These are phyloP conservation scores for Astrothelium macrocarpum DNA, from an alignment of 495 filamentous ascomycete genomes.

Conservation along the genomic window DNA sequence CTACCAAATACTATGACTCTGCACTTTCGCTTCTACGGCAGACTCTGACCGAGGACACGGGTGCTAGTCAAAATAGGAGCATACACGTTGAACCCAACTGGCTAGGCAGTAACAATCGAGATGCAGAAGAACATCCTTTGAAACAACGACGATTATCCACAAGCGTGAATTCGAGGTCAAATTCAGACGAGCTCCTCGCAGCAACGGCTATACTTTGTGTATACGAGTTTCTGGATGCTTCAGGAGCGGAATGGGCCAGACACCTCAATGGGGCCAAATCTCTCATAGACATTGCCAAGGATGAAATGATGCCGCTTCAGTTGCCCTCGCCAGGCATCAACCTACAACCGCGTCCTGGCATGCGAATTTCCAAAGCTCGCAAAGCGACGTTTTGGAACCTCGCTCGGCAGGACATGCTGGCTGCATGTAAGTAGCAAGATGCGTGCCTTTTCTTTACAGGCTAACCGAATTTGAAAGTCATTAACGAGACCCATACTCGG, in stretches of 20 bases:
- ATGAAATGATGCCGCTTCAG: constrained; percentile 52
- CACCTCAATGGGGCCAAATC: constrained; percentile 56
- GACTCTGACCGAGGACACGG: constrained; percentile 40
- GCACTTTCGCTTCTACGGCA: constrained; percentile 54
- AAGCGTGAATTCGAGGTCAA: constrained; percentile 35
- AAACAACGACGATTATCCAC: constrained; percentile 35
- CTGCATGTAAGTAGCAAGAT: constrained; percentile 43
- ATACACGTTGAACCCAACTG: neutral
- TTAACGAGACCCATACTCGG: constrained; percentile 51
- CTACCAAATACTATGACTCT: constrained; percentile 53
- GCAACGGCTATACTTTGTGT: constrained; percentile 55
- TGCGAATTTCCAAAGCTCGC: constrained; percentile 44
- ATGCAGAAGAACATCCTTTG: constrained; percentile 25
- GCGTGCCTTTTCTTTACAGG: neutral
- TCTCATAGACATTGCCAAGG: constrained; percentile 52
- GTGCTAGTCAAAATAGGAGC: neutral
- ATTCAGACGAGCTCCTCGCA: constrained; percentile 52
- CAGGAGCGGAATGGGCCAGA: constrained; percentile 51
- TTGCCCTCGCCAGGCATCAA: constrained; percentile 31
- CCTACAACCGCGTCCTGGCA: constrained; percentile 17
- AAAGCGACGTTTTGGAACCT: constrained; percentile 58
- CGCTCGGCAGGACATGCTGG: constrained; percentile 54
- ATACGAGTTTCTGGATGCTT: constrained; percentile 55
- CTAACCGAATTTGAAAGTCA: constrained; percentile 45
- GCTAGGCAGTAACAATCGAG: neutral